Percentiles rank a stretch among this genome's conserved stretches.
These are phyloP conservation scores for Senna siamea DNA, from an alignment of 306 rosid genomes.

Conservation along the genomic window DNA sequence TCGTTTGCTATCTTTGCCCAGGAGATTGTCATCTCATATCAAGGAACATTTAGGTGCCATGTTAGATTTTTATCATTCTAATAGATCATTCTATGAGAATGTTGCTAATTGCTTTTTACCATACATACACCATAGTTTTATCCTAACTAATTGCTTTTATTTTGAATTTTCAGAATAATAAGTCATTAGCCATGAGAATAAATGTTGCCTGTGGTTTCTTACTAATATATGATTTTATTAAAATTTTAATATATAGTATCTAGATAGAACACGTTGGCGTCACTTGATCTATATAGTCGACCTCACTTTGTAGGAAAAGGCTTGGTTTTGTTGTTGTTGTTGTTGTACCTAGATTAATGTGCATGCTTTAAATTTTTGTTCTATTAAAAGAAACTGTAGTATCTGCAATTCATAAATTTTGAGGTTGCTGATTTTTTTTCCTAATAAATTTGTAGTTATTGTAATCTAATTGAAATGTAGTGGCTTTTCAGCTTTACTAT, in stretches of 20 bases:
- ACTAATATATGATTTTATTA: not conserved
- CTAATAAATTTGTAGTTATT: not conserved
- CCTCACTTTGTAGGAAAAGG: no score
- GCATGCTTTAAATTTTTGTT: constrained; percentile 6
- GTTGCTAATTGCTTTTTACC: not conserved
- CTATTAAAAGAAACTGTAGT: not conserved
- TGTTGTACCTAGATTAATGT: not conserved
- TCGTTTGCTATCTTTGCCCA: constrained; percentile 13
- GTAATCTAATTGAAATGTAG: constrained; percentile 15
- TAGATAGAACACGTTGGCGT: no score
- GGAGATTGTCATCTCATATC: constrained; percentile 5
- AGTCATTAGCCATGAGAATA: not conserved
- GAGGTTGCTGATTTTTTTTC: constrained; percentile 27
- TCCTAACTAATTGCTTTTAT: not conserved
- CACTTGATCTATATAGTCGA: no score
- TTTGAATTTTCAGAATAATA: not conserved
- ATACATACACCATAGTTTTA: not conserved
- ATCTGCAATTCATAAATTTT: constrained; percentile 3
- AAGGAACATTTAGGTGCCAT: constrained; percentile 12
- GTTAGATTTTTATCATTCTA: constrained; percentile 3
- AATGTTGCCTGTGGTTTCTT: constrained; percentile 1
- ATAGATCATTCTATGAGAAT: constrained; percentile 1
- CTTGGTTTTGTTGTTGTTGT: no score
- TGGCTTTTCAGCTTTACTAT: constrained; percentile 24
- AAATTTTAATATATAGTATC: not conserved